A percentile compares a stretch with the other conserved stretches of the same genome.
phyloP scores from a whole-genome alignment of 495 filamentous ascomycete species.

The Penicillium dipodomyicola region DNA sequence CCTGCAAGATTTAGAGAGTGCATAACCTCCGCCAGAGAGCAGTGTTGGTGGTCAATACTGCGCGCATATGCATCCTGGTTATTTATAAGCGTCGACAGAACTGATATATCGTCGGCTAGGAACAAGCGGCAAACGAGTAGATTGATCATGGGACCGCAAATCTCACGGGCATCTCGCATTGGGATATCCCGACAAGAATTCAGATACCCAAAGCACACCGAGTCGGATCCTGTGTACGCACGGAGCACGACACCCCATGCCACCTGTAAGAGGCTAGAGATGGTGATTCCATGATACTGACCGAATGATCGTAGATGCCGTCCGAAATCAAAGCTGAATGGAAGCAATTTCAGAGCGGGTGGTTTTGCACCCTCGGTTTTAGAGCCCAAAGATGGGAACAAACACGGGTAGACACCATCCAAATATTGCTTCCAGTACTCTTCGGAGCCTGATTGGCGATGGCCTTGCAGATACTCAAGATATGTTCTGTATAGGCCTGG shows the following conservation, averaged over 20 bases:
- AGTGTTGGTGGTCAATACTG: constrained; percentile 5
- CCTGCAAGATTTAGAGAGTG: neutral
- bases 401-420: no score
- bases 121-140: constrained; percentile 30
- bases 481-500: constrained; percentile 4
- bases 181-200: constrained; percentile 33
- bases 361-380: no score
- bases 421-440: no score
- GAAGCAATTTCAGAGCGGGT: neutral
- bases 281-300: constrained; percentile 18
- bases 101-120: neutral
- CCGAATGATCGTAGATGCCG: constrained; percentile 20
- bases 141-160: constrained; percentile 42
- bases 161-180: constrained; percentile 27
- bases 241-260: constrained; percentile 46
- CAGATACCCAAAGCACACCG: constrained; percentile 44
- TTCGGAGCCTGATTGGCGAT: neutral
- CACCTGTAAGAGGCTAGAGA: constrained; percentile 36
- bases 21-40: constrained; percentile 9
- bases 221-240: constrained; percentile 35
- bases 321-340: neutral
- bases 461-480: constrained; percentile 6
- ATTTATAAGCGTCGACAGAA: neutral
- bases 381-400: no score
- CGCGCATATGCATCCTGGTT: neutral